Percentiles rank a stretch among this genome's conserved stretches.
These are phyloP conservation scores for Aaosphaeria pasadenensis DNA, from an alignment of 2,329 filamentous ascomycete species.

Conservation along the genomic window DNA sequence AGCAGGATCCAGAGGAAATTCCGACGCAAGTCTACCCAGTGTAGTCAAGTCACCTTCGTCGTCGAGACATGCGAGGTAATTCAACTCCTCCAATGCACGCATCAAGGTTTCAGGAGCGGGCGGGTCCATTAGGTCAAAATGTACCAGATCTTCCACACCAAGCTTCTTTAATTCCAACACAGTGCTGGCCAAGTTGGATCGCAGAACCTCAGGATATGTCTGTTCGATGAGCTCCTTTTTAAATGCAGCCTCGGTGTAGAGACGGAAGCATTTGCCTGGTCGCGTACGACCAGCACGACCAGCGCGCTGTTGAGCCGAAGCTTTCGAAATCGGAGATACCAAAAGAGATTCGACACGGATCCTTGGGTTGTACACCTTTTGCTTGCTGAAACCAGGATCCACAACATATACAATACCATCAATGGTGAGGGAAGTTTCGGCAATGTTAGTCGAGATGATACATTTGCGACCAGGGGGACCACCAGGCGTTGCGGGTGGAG, in stretches of 20 bases:
- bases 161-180: conserved; percentile 97
- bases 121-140: conserved; percentile 98
- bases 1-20: conserved; percentile 91
- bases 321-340: conserved; percentile 97
- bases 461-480: conserved; percentile 89
- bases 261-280: conserved; percentile 94
- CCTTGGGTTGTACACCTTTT: conserved; percentile 97
- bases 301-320: conserved; percentile 92
- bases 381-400: conserved; percentile 98
- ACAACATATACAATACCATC: conserved; percentile 99
- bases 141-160: conserved; percentile 89
- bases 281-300: conserved; percentile 99
- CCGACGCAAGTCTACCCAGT: conserved; percentile 82
- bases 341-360: conserved; percentile 94
- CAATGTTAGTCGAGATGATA: conserved; percentile 96
- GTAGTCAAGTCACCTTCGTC: conserved; percentile 91
- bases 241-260: conserved; percentile 94
- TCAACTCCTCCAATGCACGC: conserved; percentile 94
- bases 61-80: conserved; percentile 93
- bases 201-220: conserved; percentile 92
- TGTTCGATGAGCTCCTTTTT: conserved; percentile 98
- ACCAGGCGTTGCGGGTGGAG: conserved; percentile 66
- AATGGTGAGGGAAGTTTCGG: conserved; percentile 95
- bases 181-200: conserved; percentile 91
- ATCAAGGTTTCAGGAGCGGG: conserved; percentile 97